Percentiles rank a stretch among this genome's conserved stretches.
These are phyloP conservation scores for Ceratocystis variospora DNA, from an alignment of 2,329 filamentous ascomycete genomes.

Conservation along the genomic window DNA sequence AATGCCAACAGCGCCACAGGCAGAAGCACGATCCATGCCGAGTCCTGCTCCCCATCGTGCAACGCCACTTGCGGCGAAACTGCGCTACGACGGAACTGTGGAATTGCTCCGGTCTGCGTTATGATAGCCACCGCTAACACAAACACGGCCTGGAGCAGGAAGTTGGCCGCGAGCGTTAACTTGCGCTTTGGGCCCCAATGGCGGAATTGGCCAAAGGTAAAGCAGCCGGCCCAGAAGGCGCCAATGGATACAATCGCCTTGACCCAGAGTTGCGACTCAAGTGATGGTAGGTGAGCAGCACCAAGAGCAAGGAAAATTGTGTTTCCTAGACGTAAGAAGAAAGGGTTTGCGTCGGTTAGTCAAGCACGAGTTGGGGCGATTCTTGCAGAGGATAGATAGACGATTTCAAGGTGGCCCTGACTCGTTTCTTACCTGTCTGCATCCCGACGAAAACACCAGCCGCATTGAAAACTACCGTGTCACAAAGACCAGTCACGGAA, in stretches of 20 bases:
- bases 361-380: too few species aligned
- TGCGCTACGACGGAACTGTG: conserved; percentile 24
- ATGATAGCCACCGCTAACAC: conserved; percentile 41
- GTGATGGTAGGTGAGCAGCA: conserved; percentile 37
- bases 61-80: conserved; percentile 11
- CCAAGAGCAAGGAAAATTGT: conserved; percentile 50
- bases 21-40: conserved; percentile 30
- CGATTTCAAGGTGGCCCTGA: not conserved
- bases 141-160: conserved; percentile 38
- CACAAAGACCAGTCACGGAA: conserved; percentile 29
- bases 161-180: conserved; percentile 34
- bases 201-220: conserved; percentile 30
- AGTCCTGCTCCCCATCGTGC: conserved; percentile 21
- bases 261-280: conserved; percentile 39
- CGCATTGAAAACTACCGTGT: conserved; percentile 31
- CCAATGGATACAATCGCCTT: conserved; percentile 36
- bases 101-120: conserved; percentile 34
- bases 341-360: too few species aligned
- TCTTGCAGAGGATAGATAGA: too few species aligned
- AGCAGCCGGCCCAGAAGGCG: conserved; percentile 41
- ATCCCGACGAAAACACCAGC: conserved; percentile 30
- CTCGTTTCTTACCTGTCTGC: conserved; percentile 26
- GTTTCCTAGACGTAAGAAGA: conserved; percentile 32
- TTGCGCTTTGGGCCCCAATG: conserved; percentile 28
- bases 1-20: conserved; percentile 38